These are phyloP conservation scores for Metschnikowia rubicola DNA, from an alignment of 805 yeast species.

Conservation along the genomic window DNA sequence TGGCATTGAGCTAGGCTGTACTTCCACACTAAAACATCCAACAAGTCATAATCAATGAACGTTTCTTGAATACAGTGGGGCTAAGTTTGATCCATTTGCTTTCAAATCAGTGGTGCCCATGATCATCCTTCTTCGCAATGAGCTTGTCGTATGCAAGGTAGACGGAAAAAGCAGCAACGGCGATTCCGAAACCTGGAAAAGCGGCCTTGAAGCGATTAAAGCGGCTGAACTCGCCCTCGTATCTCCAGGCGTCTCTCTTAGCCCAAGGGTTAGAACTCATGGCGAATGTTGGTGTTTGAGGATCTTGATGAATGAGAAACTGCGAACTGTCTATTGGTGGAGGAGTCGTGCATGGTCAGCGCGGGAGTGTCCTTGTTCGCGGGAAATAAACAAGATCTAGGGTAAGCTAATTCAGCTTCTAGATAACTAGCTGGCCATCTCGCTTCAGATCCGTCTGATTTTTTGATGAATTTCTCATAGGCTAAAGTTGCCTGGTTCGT, in stretches of 20 bases:
- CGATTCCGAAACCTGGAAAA: constrained; percentile 79
- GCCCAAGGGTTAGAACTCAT: constrained; percentile 30
- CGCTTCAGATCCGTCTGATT: too few species aligned
- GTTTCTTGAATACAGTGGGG: too few species aligned
- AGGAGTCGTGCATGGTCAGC: constrained; percentile 12
- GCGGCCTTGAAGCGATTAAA: constrained; percentile 63
- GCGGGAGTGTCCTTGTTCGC: neutral
- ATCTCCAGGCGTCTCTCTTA: constrained; percentile 86
- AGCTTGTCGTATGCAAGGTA: constrained; percentile 62
- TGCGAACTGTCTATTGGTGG: constrained; percentile 18
- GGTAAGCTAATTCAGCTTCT: too few species aligned
- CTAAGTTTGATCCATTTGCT: too few species aligned
- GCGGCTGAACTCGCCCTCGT: constrained; percentile 75
- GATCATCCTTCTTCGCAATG: constrained; percentile 34
- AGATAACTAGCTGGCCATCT: too few species aligned
- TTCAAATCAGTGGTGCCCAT: constrained; percentile 19
- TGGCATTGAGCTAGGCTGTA: too few species aligned
- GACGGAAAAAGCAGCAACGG: constrained; percentile 68
- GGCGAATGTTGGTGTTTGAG: constrained; percentile 1
- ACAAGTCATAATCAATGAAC: too few species aligned
- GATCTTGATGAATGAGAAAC: constrained; percentile 1
- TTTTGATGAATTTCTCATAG: too few species aligned
- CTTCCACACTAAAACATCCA: too few species aligned
- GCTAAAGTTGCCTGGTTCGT: too few species aligned
- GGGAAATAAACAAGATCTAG: neutral